These are phyloP conservation scores for Eucalyptus melliodora DNA, from an alignment of 345 rosid species.

Conservation along the genomic window DNA sequence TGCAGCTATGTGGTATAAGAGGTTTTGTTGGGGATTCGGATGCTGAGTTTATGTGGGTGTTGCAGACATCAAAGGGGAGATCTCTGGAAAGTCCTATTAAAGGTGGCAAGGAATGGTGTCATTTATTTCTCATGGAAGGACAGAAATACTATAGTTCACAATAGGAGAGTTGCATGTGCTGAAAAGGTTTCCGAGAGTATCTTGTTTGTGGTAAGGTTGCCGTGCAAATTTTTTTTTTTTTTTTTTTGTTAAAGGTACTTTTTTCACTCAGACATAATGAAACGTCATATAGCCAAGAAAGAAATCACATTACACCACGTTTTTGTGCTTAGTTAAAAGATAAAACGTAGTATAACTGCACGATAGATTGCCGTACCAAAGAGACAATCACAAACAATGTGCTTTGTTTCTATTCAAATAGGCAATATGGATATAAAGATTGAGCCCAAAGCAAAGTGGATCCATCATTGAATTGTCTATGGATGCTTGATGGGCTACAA, in stretches of 20 bases:
- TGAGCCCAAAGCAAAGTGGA: too few relatives aligned
- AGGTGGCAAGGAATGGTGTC: neutral
- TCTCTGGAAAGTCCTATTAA: neutral
- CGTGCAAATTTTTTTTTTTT: too few relatives aligned
- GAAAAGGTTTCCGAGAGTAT: neutral
- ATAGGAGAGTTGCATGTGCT: neutral
- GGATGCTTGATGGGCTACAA: too few relatives aligned
- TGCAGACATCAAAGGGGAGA: neutral
- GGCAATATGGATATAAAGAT: too few relatives aligned
- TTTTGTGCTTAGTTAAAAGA: too few relatives aligned
- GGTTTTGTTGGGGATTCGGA: neutral
- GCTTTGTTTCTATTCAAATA: too few relatives aligned
- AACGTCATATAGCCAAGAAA: fast-evolving
- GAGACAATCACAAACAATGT: too few relatives aligned
- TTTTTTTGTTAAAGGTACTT: too few relatives aligned
- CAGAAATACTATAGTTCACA: neutral
- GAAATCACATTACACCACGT: too few relatives aligned
- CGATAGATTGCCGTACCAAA: fast-evolving
- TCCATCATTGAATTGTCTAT: too few relatives aligned
- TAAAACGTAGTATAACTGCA: fast-evolving
- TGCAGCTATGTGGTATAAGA: neutral
- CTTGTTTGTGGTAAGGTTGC: neutral
- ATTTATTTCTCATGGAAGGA: neutral
- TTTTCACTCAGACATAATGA: fast-evolving
- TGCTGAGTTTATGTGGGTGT: neutral